Conservation (phyloP, 148 eudicot species). For the Drosera capensis region DNA sequence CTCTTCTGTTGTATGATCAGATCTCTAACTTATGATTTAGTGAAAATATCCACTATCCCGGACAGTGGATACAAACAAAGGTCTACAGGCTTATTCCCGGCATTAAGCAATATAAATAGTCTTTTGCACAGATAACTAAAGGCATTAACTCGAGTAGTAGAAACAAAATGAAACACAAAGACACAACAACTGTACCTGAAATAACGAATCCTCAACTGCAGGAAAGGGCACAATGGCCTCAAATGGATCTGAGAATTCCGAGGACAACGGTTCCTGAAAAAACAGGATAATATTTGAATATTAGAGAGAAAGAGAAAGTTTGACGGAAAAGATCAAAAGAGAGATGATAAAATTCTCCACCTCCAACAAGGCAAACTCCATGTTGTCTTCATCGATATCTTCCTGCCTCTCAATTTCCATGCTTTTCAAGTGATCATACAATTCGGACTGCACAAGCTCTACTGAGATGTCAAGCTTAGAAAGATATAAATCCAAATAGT, state of each 20-base stretch:
- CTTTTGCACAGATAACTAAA: background rate
- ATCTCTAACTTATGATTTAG: no score
- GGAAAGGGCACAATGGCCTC: constrained; percentile 29
- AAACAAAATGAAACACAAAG: background rate
- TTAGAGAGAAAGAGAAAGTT: background rate
- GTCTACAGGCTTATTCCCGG: no score
- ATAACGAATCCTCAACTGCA: constrained; percentile 39
- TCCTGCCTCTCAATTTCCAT: constrained; percentile 32
- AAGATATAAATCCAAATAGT: constrained; percentile 38
- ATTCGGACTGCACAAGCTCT: constrained; percentile 55
- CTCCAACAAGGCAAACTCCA: background rate
- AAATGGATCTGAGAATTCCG: constrained; percentile 14
- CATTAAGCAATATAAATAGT: background rate
- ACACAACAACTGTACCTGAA: constrained; percentile 31
- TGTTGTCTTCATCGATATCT: constrained; percentile 12
- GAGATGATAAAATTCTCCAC: background rate
- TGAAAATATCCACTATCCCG: no score
- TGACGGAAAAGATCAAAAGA: background rate
- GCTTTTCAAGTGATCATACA: constrained; percentile 42
- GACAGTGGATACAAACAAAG: no score
- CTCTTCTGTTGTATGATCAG: background rate
- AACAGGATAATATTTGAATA: background rate
- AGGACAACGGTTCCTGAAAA: constrained; percentile 23
- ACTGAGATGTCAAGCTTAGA: constrained; percentile 64
- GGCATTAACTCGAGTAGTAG: background rate